Conservation (phyloP, 2,329 filamentous ascomycete species). For the Neospermospora avenae region DNA sequence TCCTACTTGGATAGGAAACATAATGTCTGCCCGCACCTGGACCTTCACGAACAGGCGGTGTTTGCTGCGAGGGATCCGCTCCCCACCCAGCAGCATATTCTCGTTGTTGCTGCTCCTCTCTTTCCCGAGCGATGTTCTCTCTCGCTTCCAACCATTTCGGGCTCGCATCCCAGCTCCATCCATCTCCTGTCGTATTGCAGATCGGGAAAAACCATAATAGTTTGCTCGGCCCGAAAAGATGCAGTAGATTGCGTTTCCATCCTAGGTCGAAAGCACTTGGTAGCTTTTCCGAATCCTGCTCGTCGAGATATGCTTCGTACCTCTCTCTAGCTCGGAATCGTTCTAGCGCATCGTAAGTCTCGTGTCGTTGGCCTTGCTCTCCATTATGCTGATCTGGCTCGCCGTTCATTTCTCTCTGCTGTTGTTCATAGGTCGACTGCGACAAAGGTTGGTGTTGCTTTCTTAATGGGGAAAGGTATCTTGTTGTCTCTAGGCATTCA, state of each 20-base stretch:
- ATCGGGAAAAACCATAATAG: slow-evolving; percentile 78
- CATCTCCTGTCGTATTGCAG: slow-evolving; percentile 83
- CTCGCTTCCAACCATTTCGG: slow-evolving; percentile 71
- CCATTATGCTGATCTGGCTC: slow-evolving; percentile 14
- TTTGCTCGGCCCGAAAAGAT: slow-evolving; percentile 75
- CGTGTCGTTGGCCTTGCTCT: slow-evolving; percentile 16
- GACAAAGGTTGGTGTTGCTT: slow-evolving; percentile 62
- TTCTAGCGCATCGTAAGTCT: slow-evolving; percentile 52
- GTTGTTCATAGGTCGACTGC: slow-evolving; percentile 54
- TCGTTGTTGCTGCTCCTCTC: slow-evolving; percentile 57
- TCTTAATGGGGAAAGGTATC: slow-evolving; percentile 80
- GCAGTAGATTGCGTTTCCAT: slow-evolving; percentile 71
- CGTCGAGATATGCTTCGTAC: slow-evolving; percentile 81
- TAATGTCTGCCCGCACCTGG: slow-evolving; percentile 34
- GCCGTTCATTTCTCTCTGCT: slow-evolving; percentile 64
- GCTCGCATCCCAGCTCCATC: slow-evolving; percentile 91
- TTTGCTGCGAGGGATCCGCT: slow-evolving; percentile 16
- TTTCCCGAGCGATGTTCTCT: slow-evolving; percentile 56
- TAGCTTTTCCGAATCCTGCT: slow-evolving; percentile 81
- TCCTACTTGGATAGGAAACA: slow-evolving; percentile 25
- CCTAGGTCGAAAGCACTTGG: slow-evolving; percentile 94
- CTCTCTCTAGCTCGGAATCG: slow-evolving; percentile 61
- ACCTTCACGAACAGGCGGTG: slow-evolving; percentile 21
- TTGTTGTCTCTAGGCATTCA: slow-evolving; percentile 91
- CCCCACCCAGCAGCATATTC: slow-evolving; percentile 70